Conservation (phyloP, 2,329 filamentous ascomycete genomes). For the Botryosphaeria dothidea region DNA sequence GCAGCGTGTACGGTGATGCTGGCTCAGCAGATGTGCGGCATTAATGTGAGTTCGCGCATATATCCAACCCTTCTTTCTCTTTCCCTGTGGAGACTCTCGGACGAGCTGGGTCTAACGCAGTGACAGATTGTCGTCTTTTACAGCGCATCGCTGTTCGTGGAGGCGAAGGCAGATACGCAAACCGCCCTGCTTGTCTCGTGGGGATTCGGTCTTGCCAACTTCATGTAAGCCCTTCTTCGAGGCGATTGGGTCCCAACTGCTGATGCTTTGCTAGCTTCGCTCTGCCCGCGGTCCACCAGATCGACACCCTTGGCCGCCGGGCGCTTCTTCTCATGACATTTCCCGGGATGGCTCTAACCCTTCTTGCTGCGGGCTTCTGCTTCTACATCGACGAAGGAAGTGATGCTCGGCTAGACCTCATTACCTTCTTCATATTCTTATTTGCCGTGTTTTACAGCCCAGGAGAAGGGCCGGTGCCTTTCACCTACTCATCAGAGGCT, state of each 20-base stretch:
- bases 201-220: slow-evolving; percentile 48
- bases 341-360: slow-evolving; percentile 50
- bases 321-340: slow-evolving; percentile 48
- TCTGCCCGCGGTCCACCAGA: slow-evolving; percentile 48
- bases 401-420: slow-evolving; percentile 29
- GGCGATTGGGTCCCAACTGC: neutral
- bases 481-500: slow-evolving; percentile 45
- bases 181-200: slow-evolving; percentile 41
- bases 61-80: slow-evolving; percentile 22
- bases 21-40: slow-evolving; percentile 32
- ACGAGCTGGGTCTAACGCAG: neutral
- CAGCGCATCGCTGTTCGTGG: neutral
- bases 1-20: slow-evolving; percentile 33
- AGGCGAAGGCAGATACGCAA: neutral
- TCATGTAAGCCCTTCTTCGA: slow-evolving; percentile 28
- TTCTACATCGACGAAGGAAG: slow-evolving; percentile 33
- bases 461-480: slow-evolving; percentile 43
- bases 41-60: slow-evolving; percentile 32
- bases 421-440: slow-evolving; percentile 48
- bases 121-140: slow-evolving; percentile 18
- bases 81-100: slow-evolving; percentile 26
- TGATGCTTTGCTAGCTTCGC: slow-evolving; percentile 32
- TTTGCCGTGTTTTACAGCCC: slow-evolving; percentile 56
- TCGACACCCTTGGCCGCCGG: slow-evolving; percentile 42
- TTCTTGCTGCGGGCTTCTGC: slow-evolving; percentile 50